Base-by-base conservation (phyloP, 2,329 filamentous ascomycete species). In the Dothidotthia symphoricarpi region DNA sequence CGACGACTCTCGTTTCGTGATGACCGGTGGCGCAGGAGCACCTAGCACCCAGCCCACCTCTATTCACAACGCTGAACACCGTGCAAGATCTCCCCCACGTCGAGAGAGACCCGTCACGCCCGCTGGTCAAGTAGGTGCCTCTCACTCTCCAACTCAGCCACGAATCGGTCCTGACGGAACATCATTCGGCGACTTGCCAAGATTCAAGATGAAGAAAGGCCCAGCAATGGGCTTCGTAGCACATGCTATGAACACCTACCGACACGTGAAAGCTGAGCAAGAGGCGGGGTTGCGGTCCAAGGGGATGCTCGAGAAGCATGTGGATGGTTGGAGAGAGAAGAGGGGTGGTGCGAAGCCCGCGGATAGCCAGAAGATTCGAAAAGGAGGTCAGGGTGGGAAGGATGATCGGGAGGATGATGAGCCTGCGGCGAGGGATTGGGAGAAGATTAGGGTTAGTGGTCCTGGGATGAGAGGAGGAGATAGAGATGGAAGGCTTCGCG, bases 261-360 rank as follows among this genome's bases (percentile, higher is more conserved):
- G 40, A 13, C 55, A 61, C 24, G 48, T 57, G 16, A 49, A 51
- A 17, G 49, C 48, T 3, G 51, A 53, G 26, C 51, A 53, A 16
- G 49, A 55, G 3, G 36, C 40, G 9, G 46, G 53, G 12, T 28
- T 40, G 22, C 40, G 55, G 3, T 26, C 19, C 3, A 55, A 37
- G 16, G 45, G 50, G 0, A 28, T 37, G 12, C 25, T 49, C 7
- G 50, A 58, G 35, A 50, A 52, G 16, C 34, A 25, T 4, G 12
- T 51, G 2, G 41, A 49, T 24, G 44, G 16, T 7, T 36, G 30
- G 22, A 38, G 36, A 35, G 32, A 39, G 8, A 49, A 36, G 27
- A 46, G 31, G 14, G 26, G 5, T 22, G 40, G 10, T n/a, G 13
- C 6, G 19, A 22, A 22, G 9, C 9, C 19, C 5, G 9, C 5